Conservation (phyloP, 176 grass and related monocot species). For the Avena eriantha region DNA sequence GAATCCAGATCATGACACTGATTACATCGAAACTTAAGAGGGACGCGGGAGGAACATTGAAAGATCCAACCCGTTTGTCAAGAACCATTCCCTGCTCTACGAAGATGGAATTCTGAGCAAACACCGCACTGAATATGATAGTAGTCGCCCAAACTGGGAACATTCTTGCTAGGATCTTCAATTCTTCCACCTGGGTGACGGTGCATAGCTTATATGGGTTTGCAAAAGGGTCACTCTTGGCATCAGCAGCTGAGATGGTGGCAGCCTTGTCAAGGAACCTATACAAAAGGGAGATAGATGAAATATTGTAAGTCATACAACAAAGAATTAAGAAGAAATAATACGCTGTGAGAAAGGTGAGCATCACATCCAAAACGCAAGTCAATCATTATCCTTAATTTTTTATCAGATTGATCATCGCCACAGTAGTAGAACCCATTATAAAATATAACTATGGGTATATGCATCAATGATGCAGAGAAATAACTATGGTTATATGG, state of each 20-base stretch:
- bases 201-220: conserved; percentile 86
- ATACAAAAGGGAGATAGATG: not conserved
- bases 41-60: conserved; percentile 76
- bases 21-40: conserved; percentile 83
- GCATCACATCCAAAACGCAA: not conserved
- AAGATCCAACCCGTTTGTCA: conserved; percentile 69
- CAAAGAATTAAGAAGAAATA: not conserved
- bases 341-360: not conserved
- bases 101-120: conserved; percentile 86
- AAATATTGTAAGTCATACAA: conserved; percentile 13
- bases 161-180: conserved; percentile 81
- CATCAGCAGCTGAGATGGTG: conserved; percentile 60
- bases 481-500: no score
- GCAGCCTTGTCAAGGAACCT: conserved; percentile 95
- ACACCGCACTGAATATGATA: conserved; percentile 82
- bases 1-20: conserved; percentile 77
- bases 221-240: conserved; percentile 43
- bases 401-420: not conserved
- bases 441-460: not conserved
- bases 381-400: not conserved
- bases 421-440: not conserved
- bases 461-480: no score
- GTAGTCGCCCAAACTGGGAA: conserved; percentile 89
- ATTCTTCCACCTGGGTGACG: conserved; percentile 94
- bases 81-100: conserved; percentile 95